These are phyloP conservation scores for Scedosporium dehoogii DNA, from an alignment of 2,329 filamentous ascomycete genomes.

Conservation along the genomic window DNA sequence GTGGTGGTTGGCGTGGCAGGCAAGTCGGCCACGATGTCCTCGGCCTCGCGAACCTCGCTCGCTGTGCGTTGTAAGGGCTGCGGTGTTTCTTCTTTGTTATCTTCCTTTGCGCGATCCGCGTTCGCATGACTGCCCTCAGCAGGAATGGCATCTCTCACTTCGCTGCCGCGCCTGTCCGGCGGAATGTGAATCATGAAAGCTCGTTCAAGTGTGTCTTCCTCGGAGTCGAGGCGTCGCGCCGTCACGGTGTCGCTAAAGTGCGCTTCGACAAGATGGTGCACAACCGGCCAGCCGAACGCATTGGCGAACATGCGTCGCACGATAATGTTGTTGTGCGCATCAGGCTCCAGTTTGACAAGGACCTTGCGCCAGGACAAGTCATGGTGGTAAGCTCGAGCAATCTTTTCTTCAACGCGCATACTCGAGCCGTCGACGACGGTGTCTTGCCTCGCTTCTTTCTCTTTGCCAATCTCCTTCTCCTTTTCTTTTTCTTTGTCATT, in stretches of 20 bases:
- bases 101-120: constrained; percentile 17
- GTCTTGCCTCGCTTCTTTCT: background rate
- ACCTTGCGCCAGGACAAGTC: constrained; percentile 95
- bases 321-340: constrained; percentile 97
- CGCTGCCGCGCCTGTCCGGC: constrained; percentile 13
- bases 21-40: background rate
- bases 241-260: constrained; percentile 70
- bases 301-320: constrained; percentile 95
- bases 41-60: constrained; percentile 13
- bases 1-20: background rate
- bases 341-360: constrained; percentile 85
- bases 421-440: constrained; percentile 43
- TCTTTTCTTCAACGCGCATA: constrained; percentile 96
- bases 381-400: constrained; percentile 87
- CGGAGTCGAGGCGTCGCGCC: constrained; percentile 56
- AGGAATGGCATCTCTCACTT: constrained; percentile 32
- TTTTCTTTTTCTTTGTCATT: background rate
- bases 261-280: constrained; percentile 88
- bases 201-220: constrained; percentile 57
- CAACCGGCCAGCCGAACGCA: constrained; percentile 92
- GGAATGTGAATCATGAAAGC: constrained; percentile 42
- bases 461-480: background rate
- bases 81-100: background rate
- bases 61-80: constrained; percentile 34
- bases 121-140: constrained; percentile 58